Evolutionary conservation across 768 basidiomycete genomes (phyloP).

Genomic region (Phylloporus arenicola): DNA sequence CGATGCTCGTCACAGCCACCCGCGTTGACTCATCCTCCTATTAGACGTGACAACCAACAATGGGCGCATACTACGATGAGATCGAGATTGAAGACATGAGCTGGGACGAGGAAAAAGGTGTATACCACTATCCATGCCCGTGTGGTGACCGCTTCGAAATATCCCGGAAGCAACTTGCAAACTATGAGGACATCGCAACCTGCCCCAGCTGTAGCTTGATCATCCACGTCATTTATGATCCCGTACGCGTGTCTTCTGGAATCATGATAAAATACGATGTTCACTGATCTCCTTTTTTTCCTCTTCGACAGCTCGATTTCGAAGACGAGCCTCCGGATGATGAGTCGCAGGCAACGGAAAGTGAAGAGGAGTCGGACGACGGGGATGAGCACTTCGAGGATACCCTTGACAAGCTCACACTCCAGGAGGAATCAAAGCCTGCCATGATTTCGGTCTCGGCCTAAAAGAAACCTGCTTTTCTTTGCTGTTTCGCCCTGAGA

Average conservation of each 20-base stretch:
- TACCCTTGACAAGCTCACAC: slow-evolving; percentile 56
- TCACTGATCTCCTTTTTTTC: not conserved
- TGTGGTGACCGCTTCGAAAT: no score
- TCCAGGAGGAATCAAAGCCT: slow-evolving; percentile 11
- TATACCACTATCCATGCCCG: no score
- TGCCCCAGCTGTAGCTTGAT: slow-evolving; percentile 96
- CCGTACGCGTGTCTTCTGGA: slow-evolving; percentile 50
- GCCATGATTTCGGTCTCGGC: slow-evolving; percentile 16
- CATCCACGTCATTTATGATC: slow-evolving; percentile 90
- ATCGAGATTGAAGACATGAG: no score
- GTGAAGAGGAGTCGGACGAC: slow-evolving; percentile 27
- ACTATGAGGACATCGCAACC: not conserved
- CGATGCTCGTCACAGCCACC: no score
- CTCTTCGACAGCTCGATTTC: slow-evolving; percentile 64
- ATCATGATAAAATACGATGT: not conserved
- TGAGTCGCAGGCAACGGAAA: slow-evolving; percentile 27
- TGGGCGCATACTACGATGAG: no score
- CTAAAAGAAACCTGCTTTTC: not conserved
- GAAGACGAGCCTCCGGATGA: slow-evolving; percentile 70
- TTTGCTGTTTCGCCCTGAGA: not conserved
- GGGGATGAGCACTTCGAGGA: slow-evolving; percentile 51
- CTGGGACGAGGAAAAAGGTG: no score
- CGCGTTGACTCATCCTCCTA: no score
- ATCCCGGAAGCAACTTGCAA: no score
- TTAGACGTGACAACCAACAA: no score